Percentiles rank a stretch among this genome's conserved stretches.
Evolutionary conservation across 2,329 filamentous ascomycete species (phyloP).

Genomic region (Emergomyces pasteurianus): DNA sequence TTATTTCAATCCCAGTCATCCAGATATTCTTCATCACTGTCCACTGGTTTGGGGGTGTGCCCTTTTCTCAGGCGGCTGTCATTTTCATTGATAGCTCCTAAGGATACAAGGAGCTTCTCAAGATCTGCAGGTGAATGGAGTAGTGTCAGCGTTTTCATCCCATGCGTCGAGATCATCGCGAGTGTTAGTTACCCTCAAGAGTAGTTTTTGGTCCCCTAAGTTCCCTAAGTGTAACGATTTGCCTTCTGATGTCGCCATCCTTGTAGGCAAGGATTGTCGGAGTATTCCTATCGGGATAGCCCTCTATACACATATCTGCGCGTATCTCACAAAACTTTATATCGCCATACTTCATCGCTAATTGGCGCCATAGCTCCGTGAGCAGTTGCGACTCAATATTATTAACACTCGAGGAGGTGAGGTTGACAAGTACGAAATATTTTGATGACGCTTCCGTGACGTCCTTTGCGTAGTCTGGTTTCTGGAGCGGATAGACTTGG

Average conservation of each 20-base stretch:
- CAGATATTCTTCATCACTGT: constrained; percentile 41
- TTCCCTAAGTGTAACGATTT: constrained; percentile 78
- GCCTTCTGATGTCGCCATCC: constrained; percentile 82
- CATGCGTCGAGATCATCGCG: background rate
- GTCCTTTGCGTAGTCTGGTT: constrained; percentile 82
- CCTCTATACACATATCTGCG: constrained; percentile 86
- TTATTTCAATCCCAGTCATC: constrained; percentile 45
- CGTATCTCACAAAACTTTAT: constrained; percentile 97
- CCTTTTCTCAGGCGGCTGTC: constrained; percentile 60
- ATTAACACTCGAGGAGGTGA: constrained; percentile 64
- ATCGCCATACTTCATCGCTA: constrained; percentile 77
- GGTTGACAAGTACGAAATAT: constrained; percentile 58
- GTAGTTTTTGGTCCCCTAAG: constrained; percentile 60
- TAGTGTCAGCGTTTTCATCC: background rate
- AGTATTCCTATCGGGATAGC: constrained; percentile 88
- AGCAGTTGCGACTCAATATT: constrained; percentile 79
- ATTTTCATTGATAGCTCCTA: constrained; percentile 65
- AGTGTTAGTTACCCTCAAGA: constrained; percentile 39
- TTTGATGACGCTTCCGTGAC: constrained; percentile 81
- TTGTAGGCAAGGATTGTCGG: constrained; percentile 88
- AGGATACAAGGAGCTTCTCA: constrained; percentile 67
- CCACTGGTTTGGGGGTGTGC: constrained; percentile 42
- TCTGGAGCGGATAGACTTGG: constrained; percentile 84
- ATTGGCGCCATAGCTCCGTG: constrained; percentile 72
- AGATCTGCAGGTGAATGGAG: constrained; percentile 41